phyloP scores from a whole-genome alignment of 495 filamentous ascomycete species.

The Podospora conica region DNA sequence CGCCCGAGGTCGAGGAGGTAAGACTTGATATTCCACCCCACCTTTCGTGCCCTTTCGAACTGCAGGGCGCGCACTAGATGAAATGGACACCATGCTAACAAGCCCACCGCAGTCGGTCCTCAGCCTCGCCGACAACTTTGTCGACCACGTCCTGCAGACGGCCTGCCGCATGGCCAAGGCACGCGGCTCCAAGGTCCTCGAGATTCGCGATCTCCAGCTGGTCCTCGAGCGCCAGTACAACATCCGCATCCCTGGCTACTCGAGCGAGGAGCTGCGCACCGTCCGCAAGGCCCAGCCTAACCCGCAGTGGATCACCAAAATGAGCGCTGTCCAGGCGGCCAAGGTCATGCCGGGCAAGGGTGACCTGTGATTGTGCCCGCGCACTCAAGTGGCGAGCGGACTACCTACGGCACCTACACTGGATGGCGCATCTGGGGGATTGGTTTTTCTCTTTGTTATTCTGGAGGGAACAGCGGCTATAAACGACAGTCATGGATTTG shows the following conservation, averaged over 20 bases:
- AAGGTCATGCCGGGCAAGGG: conserved; percentile 63
- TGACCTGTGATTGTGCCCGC: conserved; percentile 28
- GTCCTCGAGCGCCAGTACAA: conserved; percentile 96
- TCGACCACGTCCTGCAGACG: conserved; percentile 78
- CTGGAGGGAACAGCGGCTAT: neutral
- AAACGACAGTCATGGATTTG: neutral
- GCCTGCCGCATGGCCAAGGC: conserved; percentile 92
- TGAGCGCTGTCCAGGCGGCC: conserved; percentile 89
- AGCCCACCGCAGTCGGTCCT: conserved; percentile 61
- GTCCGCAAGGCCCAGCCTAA: conserved; percentile 88
- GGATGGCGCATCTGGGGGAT: neutral
- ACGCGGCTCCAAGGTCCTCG: conserved; percentile 77
- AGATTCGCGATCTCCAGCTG: conserved; percentile 90
- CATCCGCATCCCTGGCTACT: conserved; percentile 92
- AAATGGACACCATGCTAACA: neutral
- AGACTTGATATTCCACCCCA: too few species aligned
- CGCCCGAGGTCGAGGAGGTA: conserved; percentile 94
- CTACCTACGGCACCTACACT: neutral
- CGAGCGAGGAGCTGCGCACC: conserved; percentile 86
- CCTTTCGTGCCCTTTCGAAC: conserved; percentile 9
- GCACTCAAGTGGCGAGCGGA: neutral
- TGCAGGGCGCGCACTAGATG: neutral
- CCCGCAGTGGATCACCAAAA: conserved; percentile 84
- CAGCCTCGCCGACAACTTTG: conserved; percentile 85
- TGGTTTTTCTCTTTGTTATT: neutral